These are phyloP conservation scores for Xanthoparmelia taractica DNA, from an alignment of 495 filamentous ascomycete genomes.

Conservation along the genomic window DNA sequence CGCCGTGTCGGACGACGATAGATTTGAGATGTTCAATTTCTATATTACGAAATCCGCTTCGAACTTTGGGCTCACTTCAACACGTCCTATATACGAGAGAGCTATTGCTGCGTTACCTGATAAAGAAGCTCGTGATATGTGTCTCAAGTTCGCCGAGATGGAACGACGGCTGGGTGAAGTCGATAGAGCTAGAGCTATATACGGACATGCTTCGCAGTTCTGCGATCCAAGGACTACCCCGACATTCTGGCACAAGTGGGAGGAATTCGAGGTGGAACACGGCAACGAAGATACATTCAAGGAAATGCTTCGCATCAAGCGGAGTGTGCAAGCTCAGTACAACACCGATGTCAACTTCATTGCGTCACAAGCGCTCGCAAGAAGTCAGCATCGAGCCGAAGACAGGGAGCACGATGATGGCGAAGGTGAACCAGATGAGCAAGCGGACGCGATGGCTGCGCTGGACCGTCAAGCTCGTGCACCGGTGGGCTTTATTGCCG, in stretches of 20 bases:
- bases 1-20: slow-evolving; percentile 89
- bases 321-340: slow-evolving; percentile 94
- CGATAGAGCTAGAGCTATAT: slow-evolving; percentile 89
- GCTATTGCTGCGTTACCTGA: slow-evolving; percentile 89
- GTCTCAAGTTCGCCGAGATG: slow-evolving; percentile 98
- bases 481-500: slow-evolving; percentile 85
- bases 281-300: slow-evolving; percentile 99
- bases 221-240: slow-evolving; percentile 88
- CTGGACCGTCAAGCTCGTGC: slow-evolving; percentile 84
- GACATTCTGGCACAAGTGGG: slow-evolving; percentile 93
- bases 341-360: slow-evolving; percentile 99
- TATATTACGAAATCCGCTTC: slow-evolving; percentile 99
- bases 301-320: slow-evolving; percentile 96
- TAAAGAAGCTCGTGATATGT: slow-evolving; percentile 93
- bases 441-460: slow-evolving; percentile 79
- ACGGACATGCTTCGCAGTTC: slow-evolving; percentile 93
- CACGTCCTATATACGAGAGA: slow-evolving; percentile 93
- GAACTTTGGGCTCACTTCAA: slow-evolving; percentile 94
- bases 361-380: slow-evolving; percentile 86
- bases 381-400: slow-evolving; percentile 55
- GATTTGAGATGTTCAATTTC: slow-evolving; percentile 97
- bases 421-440: slow-evolving; percentile 44
- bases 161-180: slow-evolving; percentile 94
- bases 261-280: slow-evolving; percentile 91
- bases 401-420: slow-evolving; percentile 36